Conservation (phyloP, 2,329 filamentous ascomycete genomes). For the Verticillium alfalfae region DNA sequence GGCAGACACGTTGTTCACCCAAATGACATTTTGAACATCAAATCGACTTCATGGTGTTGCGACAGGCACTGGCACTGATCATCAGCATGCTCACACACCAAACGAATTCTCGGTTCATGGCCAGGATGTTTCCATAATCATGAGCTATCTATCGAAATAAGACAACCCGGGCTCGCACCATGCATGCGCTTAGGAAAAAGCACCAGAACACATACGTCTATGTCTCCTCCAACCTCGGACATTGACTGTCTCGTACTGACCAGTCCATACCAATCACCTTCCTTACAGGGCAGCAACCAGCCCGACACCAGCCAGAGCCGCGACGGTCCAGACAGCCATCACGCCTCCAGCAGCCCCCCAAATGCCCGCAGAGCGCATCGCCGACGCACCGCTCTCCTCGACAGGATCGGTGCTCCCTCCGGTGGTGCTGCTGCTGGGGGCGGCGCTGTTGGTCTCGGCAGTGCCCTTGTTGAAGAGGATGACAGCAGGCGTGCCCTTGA, state of each 20-base stretch:
- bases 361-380: neutral
- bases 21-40: too few relatives aligned
- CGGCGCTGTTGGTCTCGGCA: neutral
- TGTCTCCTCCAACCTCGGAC: neutral
- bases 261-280: neutral
- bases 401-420: neutral
- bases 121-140: too few relatives aligned
- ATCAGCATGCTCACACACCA: too few relatives aligned
- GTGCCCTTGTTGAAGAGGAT: neutral
- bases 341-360: neutral
- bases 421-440: neutral
- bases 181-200: too few relatives aligned
- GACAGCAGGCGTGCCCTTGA: neutral
- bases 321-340: neutral
- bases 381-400: neutral
- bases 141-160: too few relatives aligned
- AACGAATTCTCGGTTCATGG: too few relatives aligned
- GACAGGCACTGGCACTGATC: too few relatives aligned
- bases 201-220: too few relatives aligned
- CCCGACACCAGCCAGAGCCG: neutral
- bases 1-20: too few relatives aligned
- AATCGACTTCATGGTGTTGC: too few relatives aligned
- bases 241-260: neutral
- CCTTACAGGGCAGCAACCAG: neutral
- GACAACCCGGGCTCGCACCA: too few relatives aligned